Evolutionary conservation across 768 basidiomycete species (phyloP), one percentile per base, ranked within the genome.

Genomic region (Lactarius hatsudake): DNA sequence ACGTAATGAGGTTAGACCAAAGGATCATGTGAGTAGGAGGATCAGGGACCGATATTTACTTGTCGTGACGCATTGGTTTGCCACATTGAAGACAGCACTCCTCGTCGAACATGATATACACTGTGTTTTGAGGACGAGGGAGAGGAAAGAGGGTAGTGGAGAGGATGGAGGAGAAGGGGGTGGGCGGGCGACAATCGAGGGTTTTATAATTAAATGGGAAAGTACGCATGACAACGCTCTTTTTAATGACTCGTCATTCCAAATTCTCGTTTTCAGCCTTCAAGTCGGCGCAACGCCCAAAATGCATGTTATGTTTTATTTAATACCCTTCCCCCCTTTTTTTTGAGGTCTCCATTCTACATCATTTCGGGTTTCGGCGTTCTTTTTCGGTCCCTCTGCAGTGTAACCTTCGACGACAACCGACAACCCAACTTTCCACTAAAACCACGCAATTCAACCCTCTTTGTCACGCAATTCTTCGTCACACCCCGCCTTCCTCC

Each of bases 31-130:
- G 65, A 66, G 65, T 12, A 42, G 48, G 55, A 9, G 36, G 59
- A 32, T 67, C 63, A 64, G 59, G 58, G 57, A 62, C 53, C 2
- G 63, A 51, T 57, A 64, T 51, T 61, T 64, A 71, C 71, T 66
- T 70, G 62, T 64, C 72, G 15, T 42, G 30, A 55, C 61, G 65
- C 43, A 68, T 65, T 36, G 70, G 72, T 54, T 69, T 73, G 60
- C 74, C 74, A 56, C 74, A 75, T 36, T 67, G 70, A 34, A 75
- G 67, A 62, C 74, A 75, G 71, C 72, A 72, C 63, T 73, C 73
- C 56, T 74, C 74, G 45, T 71, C 63, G 51, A 75, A 75, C 74
- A 75, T 75, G 36, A 42, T 40, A 9, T 36, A 15, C 36, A 26
- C 38, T 51, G 32, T 30, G 61, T 53, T n/a, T 53, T 10, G 56